Conservation (phyloP, 768 basidiomycete genomes). For the Mrakia frigida region DNA sequence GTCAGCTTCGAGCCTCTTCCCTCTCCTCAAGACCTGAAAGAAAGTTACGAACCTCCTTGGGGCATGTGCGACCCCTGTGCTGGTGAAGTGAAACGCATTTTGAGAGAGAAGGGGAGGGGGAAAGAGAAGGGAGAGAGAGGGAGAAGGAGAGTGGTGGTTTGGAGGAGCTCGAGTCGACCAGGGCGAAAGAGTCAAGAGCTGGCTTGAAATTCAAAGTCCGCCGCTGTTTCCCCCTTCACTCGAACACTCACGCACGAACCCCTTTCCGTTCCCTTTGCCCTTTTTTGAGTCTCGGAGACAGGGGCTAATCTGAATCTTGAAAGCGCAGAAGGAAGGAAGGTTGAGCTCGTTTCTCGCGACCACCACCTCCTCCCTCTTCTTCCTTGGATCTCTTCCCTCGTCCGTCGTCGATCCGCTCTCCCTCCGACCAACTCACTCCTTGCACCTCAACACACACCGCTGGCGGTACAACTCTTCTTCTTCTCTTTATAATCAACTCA, state of each 20-base stretch:
- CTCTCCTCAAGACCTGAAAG: neutral
- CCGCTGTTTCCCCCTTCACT: too few species aligned
- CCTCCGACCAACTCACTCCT: too few species aligned
- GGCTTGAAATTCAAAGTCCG: neutral
- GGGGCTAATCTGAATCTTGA: too few species aligned
- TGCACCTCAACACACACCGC: neutral
- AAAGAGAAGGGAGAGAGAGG: neutral
- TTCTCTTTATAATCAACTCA: too few species aligned
- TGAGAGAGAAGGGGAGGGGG: neutral
- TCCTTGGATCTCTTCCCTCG: too few species aligned
- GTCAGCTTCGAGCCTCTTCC: neutral
- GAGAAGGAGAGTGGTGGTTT: neutral
- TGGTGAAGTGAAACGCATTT: constrained; percentile 6
- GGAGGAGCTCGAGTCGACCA: neutral
- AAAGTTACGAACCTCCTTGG: neutral
- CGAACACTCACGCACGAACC: too few species aligned
- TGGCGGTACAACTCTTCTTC: neutral
- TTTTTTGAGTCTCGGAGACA: too few species aligned
- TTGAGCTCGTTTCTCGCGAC: too few species aligned
- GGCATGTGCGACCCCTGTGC: neutral
- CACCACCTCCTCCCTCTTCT: neutral
- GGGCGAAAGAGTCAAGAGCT: neutral
- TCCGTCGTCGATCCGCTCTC: too few species aligned
- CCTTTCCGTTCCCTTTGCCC: too few species aligned
- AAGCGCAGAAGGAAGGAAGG: too few species aligned